Evolutionary conservation across 2,329 filamentous ascomycete species (phyloP).

Genomic region (Penicillium freii): DNA sequence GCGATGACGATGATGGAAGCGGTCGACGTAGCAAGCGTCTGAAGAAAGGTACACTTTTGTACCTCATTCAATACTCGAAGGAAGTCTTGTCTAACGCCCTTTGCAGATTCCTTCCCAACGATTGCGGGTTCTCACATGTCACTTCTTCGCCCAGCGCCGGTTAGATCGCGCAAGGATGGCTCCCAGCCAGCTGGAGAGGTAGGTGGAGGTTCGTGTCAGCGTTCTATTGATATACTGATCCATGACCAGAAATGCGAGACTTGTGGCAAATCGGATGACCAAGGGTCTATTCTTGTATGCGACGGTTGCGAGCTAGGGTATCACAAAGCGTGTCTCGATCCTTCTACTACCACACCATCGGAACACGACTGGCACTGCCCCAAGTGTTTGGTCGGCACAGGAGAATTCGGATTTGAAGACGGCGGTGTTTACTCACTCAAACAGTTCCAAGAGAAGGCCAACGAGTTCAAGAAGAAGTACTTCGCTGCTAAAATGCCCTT

Average conservation of each 20-base stretch:
- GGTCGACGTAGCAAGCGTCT: conserved; percentile 88
- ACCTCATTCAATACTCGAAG: conserved; percentile 13
- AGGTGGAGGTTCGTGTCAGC: conserved; percentile 24
- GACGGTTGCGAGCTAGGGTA: conserved; percentile 90
- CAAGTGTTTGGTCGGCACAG: conserved; percentile 89
- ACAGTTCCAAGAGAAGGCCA: conserved; percentile 94
- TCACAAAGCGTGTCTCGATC: conserved; percentile 85
- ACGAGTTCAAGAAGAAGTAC: conserved; percentile 90
- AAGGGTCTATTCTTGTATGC: conserved; percentile 70
- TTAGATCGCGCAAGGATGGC: conserved; percentile 55
- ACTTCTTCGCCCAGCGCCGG: conserved; percentile 75
- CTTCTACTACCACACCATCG: conserved; percentile 71
- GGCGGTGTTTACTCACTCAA: conserved; percentile 92
- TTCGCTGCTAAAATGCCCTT: conserved; percentile 88
- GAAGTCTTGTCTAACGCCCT: neutral
- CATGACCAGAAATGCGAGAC: conserved; percentile 70
- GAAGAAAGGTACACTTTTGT: conserved; percentile 66
- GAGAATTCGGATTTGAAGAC: conserved; percentile 96
- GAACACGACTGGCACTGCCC: conserved; percentile 95
- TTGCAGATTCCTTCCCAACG: conserved; percentile 59
- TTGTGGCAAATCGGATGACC: conserved; percentile 76
- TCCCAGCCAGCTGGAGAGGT: conserved; percentile 60
- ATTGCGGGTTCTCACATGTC: conserved; percentile 98
- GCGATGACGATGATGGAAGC: conserved; percentile 60
- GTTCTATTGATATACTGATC: conserved; percentile 30